Conservation (phyloP, 1,284 basidiomycete species). For the Leccinum ponderosum region DNA sequence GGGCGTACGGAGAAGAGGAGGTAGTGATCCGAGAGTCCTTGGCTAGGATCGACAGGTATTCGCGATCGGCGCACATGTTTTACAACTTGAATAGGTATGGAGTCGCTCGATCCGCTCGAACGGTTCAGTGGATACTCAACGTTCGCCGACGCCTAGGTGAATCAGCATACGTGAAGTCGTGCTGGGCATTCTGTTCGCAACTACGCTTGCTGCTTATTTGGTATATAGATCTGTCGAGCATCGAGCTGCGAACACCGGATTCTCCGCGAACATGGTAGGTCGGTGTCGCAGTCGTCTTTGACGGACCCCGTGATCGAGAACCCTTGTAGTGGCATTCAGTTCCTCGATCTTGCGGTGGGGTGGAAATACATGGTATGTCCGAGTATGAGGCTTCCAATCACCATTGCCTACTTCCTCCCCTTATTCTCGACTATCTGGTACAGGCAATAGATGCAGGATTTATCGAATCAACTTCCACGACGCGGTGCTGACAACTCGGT, state of each 20-base stretch:
- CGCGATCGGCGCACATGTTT: conserved; percentile 44
- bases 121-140: not conserved
- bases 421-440: not conserved
- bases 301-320: not conserved
- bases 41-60: conserved; percentile 2
- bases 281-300: not conserved
- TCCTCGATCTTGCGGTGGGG: conserved; percentile 52
- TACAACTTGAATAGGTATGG: conserved; percentile 52
- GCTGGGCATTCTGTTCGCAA: conserved; percentile 20
- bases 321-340: conserved; percentile 49
- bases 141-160: conserved; percentile 42
- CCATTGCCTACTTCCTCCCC: not conserved
- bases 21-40: not conserved
- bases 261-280: conserved; percentile 51
- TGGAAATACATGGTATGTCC: conserved; percentile 56
- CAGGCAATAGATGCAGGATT: conserved; percentile 2
- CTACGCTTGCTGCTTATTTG: not conserved
- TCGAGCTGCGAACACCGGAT: conserved; percentile 5
- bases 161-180: conserved; percentile 52
- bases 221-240: not conserved
- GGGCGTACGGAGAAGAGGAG: not conserved
- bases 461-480: no score
- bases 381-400: not conserved
- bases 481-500: not conserved
- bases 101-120: not conserved